Conservation (phyloP, 257 asterid genomes). For the Nicotiana undulata region DNA sequence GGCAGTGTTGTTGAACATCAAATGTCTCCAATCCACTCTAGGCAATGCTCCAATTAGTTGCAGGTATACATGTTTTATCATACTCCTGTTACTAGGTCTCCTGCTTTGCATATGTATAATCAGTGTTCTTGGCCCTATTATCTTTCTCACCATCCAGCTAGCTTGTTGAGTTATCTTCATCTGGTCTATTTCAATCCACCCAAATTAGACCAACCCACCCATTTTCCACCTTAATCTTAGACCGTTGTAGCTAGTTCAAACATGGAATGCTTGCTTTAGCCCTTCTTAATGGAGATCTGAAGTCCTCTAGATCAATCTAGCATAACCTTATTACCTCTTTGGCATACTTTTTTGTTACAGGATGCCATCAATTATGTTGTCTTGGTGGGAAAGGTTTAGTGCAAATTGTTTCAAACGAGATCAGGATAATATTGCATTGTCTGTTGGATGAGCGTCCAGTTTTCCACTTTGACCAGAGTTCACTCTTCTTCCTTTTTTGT, state of each 20-base stretch:
- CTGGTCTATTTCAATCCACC: too few species aligned
- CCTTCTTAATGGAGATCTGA: neutral
- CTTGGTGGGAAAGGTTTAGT: neutral
- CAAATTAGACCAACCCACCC: too few species aligned
- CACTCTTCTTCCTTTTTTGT: too few species aligned
- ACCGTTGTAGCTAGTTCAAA: neutral
- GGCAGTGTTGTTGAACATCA: too few species aligned
- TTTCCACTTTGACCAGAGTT: neutral
- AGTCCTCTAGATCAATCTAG: neutral
- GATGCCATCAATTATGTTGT: neutral
- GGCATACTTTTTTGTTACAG: neutral
- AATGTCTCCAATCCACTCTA: too few species aligned
- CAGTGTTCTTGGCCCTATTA: too few species aligned
- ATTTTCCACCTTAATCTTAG: neutral
- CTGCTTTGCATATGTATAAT: too few species aligned
- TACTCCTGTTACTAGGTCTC: too few species aligned
- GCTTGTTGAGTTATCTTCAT: too few species aligned
- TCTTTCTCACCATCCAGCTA: too few species aligned
- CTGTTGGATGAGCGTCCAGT: neutral
- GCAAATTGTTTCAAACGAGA: neutral
- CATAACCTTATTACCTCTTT: neutral
- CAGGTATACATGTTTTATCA: too few species aligned
- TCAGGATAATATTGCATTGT: neutral
- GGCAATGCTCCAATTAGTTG: too few species aligned
- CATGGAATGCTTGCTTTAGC: neutral